Percentiles rank a stretch among this genome's conserved stretches.
phyloP scores from a whole-genome alignment of 495 filamentous ascomycete genomes.

The Xylaria nigripes region DNA sequence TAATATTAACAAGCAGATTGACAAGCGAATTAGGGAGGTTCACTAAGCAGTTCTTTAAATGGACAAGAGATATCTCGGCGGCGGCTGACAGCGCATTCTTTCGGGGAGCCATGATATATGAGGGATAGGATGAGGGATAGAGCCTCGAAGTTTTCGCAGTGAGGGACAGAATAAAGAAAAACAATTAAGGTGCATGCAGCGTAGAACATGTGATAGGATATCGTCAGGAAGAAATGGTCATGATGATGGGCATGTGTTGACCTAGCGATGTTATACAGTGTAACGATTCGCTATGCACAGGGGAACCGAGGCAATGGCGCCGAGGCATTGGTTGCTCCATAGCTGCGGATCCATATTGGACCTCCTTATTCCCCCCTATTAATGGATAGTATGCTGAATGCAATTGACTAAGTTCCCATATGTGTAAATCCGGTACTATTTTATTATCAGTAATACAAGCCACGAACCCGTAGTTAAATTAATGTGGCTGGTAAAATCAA shows the following conservation, averaged over 20 bases:
- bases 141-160: not conserved
- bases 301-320: slow-evolving; percentile 24
- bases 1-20: slow-evolving; percentile 71
- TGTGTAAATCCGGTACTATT: too few species aligned
- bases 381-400: not conserved
- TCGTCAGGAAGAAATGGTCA: not conserved
- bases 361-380: not conserved
- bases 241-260: not conserved
- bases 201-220: not conserved
- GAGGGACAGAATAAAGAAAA: not conserved
- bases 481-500: slow-evolving; percentile 15
- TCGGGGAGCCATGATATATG: slow-evolving; percentile 46
- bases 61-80: slow-evolving; percentile 70
- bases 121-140: slow-evolving; percentile 14
- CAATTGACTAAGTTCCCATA: not conserved
- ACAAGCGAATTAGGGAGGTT: slow-evolving; percentile 86
- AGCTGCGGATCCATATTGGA: not conserved
- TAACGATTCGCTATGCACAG: not conserved
- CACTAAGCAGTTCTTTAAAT: slow-evolving; percentile 87
- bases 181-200: not conserved
- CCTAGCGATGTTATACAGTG: not conserved
- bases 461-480: slow-evolving; percentile 9
- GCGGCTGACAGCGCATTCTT: slow-evolving; percentile 59
- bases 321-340: too few species aligned
- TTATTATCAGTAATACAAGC: not conserved